Base-by-base conservation (phyloP, 2,329 filamentous ascomycete genomes). In the Epichloe sp. region DNA sequence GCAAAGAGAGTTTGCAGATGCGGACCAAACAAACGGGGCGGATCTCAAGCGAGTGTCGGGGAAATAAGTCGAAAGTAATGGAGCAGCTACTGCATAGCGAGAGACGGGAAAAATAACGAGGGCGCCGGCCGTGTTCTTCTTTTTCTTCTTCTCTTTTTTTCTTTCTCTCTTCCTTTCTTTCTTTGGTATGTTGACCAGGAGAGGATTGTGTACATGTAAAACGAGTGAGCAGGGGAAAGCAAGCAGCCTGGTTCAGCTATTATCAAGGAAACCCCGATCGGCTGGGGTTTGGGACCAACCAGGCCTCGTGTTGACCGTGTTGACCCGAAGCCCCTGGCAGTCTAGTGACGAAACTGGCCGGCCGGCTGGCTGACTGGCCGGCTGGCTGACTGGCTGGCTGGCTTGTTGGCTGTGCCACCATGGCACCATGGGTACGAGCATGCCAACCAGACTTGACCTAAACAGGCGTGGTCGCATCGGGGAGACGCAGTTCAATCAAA, bases 41-140 rank as follows among this genome's bases (percentile, higher is more conserved):
- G 43, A 34, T 21, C 35, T 21, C 35, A 53, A 51, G 50, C 53
- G 51, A 55, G 49, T 14, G 51, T 55, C 21, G 55, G 54, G 44
- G 56, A 50, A 53, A 35, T 46, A 43, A 43, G 40, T 23, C 7
- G 34, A 49, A 34, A n/a, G 5, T 31, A 5, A 15, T 4, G 31
- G 26, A 41, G n/a, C 37, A 44, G 43, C 26, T 40, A 31, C 42
- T 51, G 41, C 42, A 52, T 37, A 54, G 56, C 56, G 52, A 62
- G 56, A 45, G 57, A 55, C 19, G 48, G 43, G 51, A 31, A 56
- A 65, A 45, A 34, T 23, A 46, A 44, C 21, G 53, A 44, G 35
- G 19, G 19, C 14, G 15, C 26, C 26, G 26, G 43, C 26, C 31
- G 6, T 12, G 17, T 26, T 45, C 43, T 34, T 35, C n/a, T 23